Base-by-base conservation (phyloP, 2,329 filamentous ascomycete genomes). In the Helminthosporium solani region DNA sequence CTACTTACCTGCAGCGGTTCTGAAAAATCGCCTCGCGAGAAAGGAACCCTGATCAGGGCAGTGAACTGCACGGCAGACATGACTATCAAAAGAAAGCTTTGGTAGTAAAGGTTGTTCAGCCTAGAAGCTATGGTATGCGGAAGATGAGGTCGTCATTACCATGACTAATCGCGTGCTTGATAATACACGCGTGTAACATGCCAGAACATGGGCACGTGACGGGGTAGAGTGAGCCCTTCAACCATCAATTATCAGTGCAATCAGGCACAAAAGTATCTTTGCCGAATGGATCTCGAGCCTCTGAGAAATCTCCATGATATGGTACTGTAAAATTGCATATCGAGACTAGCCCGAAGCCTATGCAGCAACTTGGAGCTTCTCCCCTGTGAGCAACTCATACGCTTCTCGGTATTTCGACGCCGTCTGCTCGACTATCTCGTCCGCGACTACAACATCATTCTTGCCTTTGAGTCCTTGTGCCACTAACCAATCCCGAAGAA, bases 1-100 rank as follows among this genome's bases (percentile, higher is more conserved):
- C 14, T 4, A 67, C 80, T 67, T 79, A 91, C 91, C 54, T 86
- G 85, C 37, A 89, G 87, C 46, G 94, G 94, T 71, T 99, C 92
- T 51, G 91, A 81, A 73, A 99, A 99, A 61, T 88, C 84, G 33
- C 87, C 87, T 46, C 94, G 82, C 28, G 86, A 82, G 63, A 96
- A 95, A 19, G 94, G 94, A n/a, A 97, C 80, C 52, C 91, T 82
- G 53, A 99, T 82, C 62, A 95, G 88, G 49, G 95, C 85, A 12
- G 88, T 95, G 67, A 72, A 81, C 43, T 75, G 75, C 15, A 58
- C 50, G 2, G 52, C 47, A 33, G 61, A 50, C 66, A 68, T 68
- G 28, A 18, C 7, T 15, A 33, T 18, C 14, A 21, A 6, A 31
- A 31, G 28, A 12, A 14, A 12, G 3, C 7, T n/a, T 6, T n/a